phyloP scores from a whole-genome alignment of 345 rosid genomes.

The Clausena lansium region DNA sequence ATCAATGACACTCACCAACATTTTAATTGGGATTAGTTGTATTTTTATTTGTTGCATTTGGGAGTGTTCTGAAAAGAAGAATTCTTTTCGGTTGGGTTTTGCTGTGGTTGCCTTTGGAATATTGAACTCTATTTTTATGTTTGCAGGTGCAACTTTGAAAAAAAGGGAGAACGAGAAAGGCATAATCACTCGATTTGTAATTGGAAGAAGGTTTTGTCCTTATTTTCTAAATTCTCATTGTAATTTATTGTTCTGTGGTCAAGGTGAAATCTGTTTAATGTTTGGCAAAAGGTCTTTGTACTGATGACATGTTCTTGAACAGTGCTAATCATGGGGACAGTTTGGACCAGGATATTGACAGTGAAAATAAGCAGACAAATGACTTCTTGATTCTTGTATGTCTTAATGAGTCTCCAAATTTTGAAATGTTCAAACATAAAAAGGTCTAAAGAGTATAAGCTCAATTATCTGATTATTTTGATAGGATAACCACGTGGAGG shows the following conservation, averaged over 20 bases:
- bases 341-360: conserved; percentile 57
- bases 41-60: neutral
- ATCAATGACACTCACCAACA: neutral
- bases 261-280: neutral
- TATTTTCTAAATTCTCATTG: neutral
- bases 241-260: conserved; percentile 6
- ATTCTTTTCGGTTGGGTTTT: neutral
- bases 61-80: neutral
- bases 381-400: conserved; percentile 76
- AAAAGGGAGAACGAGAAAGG: conserved; percentile 71
- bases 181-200: conserved; percentile 71
- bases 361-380: conserved; percentile 58
- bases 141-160: conserved; percentile 57
- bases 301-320: conserved; percentile 26
- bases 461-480: conserved; percentile 17
- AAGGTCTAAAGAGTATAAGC: neutral
- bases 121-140: conserved; percentile 1
- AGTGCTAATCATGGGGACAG: conserved; percentile 73
- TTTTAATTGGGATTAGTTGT: neutral
- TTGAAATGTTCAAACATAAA: neutral
- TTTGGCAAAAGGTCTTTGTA: conserved; percentile 6
- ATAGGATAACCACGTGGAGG: conserved; percentile 67
- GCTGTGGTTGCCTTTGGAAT: conserved; percentile 7
- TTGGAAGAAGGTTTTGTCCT: conserved; percentile 78
- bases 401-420: conserved; percentile 7